Conservation (phyloP, 2,329 filamentous ascomycete genomes). For the Rasamsonia emersonii region DNA sequence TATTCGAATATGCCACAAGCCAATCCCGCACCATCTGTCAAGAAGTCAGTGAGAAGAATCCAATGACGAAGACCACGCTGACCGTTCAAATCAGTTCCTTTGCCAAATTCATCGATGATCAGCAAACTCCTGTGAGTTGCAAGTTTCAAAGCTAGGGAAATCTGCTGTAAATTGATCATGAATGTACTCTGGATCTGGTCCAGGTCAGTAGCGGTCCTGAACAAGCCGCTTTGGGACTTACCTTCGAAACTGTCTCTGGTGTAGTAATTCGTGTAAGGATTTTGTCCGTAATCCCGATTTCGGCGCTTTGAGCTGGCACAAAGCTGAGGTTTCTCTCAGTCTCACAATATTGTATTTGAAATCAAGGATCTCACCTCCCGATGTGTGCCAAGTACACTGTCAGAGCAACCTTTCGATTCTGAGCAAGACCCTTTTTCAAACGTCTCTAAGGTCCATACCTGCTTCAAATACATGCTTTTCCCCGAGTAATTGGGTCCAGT, state of each 20-base stretch:
- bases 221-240: slow-evolving; percentile 11
- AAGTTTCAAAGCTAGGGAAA: slow-evolving; percentile 65
- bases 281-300: slow-evolving; percentile 81
- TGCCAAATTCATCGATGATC: slow-evolving; percentile 87
- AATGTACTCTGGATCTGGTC: slow-evolving; percentile 53
- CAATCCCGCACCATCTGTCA: slow-evolving; percentile 53
- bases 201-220: neutral
- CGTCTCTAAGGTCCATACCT: slow-evolving; percentile 33
- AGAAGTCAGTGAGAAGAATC: slow-evolving; percentile 1
- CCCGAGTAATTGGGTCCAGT: slow-evolving; percentile 96
- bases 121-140: slow-evolving; percentile 70
- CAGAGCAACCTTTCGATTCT: slow-evolving; percentile 51
- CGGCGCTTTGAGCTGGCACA: slow-evolving; percentile 69
- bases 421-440: neutral
- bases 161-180: slow-evolving; percentile 80
- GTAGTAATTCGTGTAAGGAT: slow-evolving; percentile 82
- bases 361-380: slow-evolving; percentile 50
- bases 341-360: too few species aligned
- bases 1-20: slow-evolving; percentile 54
- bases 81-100: slow-evolving; percentile 55
- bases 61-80: slow-evolving; percentile 2
- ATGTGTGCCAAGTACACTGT: slow-evolving; percentile 90
- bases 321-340: slow-evolving; percentile 48
- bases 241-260: slow-evolving; percentile 56
- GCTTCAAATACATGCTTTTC: slow-evolving; percentile 93